Conservation (phyloP, 2,329 filamentous ascomycete genomes). For the Penicillium sp. region DNA sequence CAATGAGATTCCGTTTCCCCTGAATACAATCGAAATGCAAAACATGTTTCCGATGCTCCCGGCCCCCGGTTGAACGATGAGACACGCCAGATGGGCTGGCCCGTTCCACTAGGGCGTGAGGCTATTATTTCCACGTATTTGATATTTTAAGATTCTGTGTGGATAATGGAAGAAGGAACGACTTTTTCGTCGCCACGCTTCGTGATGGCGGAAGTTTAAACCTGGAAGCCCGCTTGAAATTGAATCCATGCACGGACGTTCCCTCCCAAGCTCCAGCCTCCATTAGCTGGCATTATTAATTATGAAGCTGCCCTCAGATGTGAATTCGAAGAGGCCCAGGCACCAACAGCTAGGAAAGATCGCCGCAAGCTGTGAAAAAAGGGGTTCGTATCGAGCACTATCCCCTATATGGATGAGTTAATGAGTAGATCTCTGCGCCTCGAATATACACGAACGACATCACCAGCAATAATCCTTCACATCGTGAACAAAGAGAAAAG, state of each 20-base stretch:
- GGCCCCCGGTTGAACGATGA: background rate
- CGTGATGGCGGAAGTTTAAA: background rate
- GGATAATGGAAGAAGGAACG: background rate
- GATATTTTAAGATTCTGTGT: background rate
- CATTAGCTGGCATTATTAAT: too few species aligned
- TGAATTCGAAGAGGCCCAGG: too few species aligned
- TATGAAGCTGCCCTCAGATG: background rate
- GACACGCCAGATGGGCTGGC: background rate
- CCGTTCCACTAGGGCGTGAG: background rate
- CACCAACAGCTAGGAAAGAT: background rate
- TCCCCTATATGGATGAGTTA: background rate
- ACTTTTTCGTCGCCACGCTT: background rate
- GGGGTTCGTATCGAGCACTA: background rate
- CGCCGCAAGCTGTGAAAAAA: background rate
- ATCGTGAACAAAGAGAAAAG: background rate
- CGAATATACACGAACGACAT: too few species aligned
- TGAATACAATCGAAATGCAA: background rate
- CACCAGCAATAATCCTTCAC: background rate
- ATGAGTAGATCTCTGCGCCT: background rate
- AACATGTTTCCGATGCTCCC: conserved; percentile 1
- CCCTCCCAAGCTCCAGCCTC: background rate
- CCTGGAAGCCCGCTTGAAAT: background rate
- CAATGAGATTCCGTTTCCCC: background rate
- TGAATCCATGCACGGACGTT: background rate
- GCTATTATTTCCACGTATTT: background rate